phyloP scores from a whole-genome alignment of 176 grass and related monocot genomes.

The Bromus sterilis region DNA sequence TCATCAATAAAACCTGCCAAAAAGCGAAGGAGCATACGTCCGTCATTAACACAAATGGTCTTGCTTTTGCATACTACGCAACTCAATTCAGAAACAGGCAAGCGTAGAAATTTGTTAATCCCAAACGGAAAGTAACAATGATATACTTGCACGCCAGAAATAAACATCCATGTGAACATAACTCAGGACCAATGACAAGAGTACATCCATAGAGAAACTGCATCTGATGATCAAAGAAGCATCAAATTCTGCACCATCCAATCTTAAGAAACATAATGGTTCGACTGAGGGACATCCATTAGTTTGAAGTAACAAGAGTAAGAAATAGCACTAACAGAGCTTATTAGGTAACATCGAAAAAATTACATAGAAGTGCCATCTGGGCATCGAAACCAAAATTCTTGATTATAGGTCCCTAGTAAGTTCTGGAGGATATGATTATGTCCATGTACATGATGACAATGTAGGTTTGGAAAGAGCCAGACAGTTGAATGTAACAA shows the following conservation, averaged over 20 bases:
- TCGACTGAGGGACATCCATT: not conserved
- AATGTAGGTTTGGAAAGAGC: not conserved
- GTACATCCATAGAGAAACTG: not conserved
- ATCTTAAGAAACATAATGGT: not conserved
- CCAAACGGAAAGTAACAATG: not conserved
- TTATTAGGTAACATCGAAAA: not conserved
- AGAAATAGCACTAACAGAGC: not conserved
- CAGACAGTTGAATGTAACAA: not conserved
- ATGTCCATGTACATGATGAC: not conserved
- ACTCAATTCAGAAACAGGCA: not conserved
- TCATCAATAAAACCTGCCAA: slow-evolving; percentile 63
- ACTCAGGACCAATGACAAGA: not conserved
- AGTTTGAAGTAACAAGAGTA: not conserved
- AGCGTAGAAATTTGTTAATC: not conserved
- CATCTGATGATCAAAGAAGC: not conserved
- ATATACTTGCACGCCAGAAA: not conserved
- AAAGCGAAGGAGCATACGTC: not conserved
- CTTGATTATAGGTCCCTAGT: not conserved
- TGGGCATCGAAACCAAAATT: not conserved
- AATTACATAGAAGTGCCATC: not conserved
- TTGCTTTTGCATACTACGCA: not conserved
- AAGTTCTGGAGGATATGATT: not conserved
- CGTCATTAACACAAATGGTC: not conserved
- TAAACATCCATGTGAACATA: not conserved
- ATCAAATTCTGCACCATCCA: not conserved